Conservation (phyloP, 2,329 filamentous ascomycete species). For the Diaporthe longicolla region DNA sequence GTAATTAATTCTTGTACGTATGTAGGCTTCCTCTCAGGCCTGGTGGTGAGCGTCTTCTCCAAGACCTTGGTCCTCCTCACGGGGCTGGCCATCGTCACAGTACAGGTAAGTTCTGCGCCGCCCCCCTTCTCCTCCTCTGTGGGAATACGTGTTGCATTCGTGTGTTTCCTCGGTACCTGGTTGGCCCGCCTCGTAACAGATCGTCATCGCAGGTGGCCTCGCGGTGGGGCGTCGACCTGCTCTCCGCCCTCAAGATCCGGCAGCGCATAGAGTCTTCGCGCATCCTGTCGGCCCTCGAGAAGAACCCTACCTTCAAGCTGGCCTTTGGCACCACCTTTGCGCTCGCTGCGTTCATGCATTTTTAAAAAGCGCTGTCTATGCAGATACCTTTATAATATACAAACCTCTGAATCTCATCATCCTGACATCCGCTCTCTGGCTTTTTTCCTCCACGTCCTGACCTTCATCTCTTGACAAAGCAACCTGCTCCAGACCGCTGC, state of each 20-base stretch:
- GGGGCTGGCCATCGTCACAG: slow-evolving; percentile 73
- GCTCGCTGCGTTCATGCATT: slow-evolving; percentile 74
- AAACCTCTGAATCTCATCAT: slow-evolving; percentile 18
- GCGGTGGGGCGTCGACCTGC: slow-evolving; percentile 58
- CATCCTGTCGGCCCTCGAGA: slow-evolving; percentile 65
- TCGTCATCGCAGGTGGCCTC: slow-evolving; percentile 56
- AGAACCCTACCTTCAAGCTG: slow-evolving; percentile 75
- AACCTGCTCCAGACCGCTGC: neutral
- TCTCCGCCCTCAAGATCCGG: slow-evolving; percentile 55
- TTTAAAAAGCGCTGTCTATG: slow-evolving; percentile 47
- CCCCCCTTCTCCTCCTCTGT: too few species aligned
- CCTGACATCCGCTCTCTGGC: neutral
- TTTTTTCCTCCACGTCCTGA: neutral
- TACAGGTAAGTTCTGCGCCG: slow-evolving; percentile 66
- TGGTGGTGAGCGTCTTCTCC: slow-evolving; percentile 79
- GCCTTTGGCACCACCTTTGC: slow-evolving; percentile 82
- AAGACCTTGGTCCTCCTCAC: slow-evolving; percentile 77
- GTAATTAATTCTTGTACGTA: too few species aligned
- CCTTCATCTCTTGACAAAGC: neutral
- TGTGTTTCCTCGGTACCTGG: neutral
- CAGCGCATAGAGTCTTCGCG: slow-evolving; percentile 55
- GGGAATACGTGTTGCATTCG: neutral
- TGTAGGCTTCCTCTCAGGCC: slow-evolving; percentile 72
- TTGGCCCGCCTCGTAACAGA: slow-evolving; percentile 20
- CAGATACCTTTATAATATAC: slow-evolving; percentile 29